Evolutionary conservation across 2,329 filamentous ascomycete genomes (phyloP), one percentile per base, ranked within the genome.

Genomic region (Atkinsonella hypoxylon): DNA sequence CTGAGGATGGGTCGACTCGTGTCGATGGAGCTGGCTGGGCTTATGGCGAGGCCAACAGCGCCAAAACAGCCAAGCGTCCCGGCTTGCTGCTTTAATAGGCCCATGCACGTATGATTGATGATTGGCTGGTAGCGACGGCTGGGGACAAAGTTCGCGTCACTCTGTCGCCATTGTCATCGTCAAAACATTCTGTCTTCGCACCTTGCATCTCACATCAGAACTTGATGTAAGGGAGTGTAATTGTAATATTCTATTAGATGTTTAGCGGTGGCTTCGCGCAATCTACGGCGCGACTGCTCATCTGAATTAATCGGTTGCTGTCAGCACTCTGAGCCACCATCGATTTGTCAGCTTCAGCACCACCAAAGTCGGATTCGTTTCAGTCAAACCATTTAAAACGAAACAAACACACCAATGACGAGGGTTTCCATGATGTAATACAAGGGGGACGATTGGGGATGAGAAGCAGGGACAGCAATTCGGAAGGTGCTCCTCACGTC

Each of bases 71-170:
- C 45, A 20, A 40, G n/a, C 48, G 36, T 17, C 45, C 46, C 22
- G 44, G 56, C 57, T 60, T 55, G 62, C 62, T 58, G 62, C 63
- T 64, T 60, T 62, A 57, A 62, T 51, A 17, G 13, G 11, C 11
- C 26, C 7, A 26, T 26, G 26, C 34, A 15, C n/a, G n/a, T n/a
- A n/a, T n/a, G n/a, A n/a, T n/a, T n/a, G n/a, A n/a, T 65, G 63
- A 66, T 67, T 67, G 64, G 65, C 53, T 65, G 54, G 59, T 58
- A 60, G 54, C 55, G 60, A 60, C 61, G 59, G 62, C 58, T 62
- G 62, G 63, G 55, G 47, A 34, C 41, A 20, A 26, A 34, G 41
- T 34, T n/a, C 46, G 43, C 46, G 49, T 42, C 49, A n/a, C 3
- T 40, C 44, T 12, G 51, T 43, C 39, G 50, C 45, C 50, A 45